Evolutionary conservation across 768 basidiomycete species (phyloP).

Genomic region (Pleurotus tuber-regium): DNA sequence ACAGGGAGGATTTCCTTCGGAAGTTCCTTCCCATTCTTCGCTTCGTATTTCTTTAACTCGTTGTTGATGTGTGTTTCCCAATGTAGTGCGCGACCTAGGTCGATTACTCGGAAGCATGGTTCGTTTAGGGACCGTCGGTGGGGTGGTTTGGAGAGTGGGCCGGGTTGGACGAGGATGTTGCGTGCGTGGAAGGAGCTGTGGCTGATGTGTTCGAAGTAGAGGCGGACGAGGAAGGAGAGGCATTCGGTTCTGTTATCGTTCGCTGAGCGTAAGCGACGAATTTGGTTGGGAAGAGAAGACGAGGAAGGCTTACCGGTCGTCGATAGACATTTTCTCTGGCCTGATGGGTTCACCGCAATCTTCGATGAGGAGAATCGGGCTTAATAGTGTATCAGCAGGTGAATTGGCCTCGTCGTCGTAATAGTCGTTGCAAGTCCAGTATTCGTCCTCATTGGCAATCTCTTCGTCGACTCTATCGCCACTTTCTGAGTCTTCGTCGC

Average conservation of each 20-base stretch:
- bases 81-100: slow-evolving; percentile 28
- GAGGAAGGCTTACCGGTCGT: slow-evolving; percentile 32
- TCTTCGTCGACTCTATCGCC: no score
- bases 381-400: slow-evolving; percentile 21
- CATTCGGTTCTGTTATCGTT: slow-evolving; percentile 34
- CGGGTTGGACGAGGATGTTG: slow-evolving; percentile 36
- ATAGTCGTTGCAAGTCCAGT: neutral
- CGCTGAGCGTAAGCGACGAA: neutral
- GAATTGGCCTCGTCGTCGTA: neutral
- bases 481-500: no score
- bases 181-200: slow-evolving; percentile 36
- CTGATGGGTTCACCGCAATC: slow-evolving; percentile 35
- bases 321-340: slow-evolving; percentile 23
- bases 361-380: slow-evolving; percentile 43
- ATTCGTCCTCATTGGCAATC: no score
- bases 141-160: slow-evolving; percentile 26
- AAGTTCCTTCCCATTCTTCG: neutral
- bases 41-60: neutral
- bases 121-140: slow-evolving; percentile 12
- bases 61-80: neutral
- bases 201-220: slow-evolving; percentile 33
- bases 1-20: neutral
- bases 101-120: slow-evolving; percentile 38
- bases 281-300: neutral
- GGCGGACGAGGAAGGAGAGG: slow-evolving; percentile 31